A percentile compares a stretch with the other conserved stretches of the same genome.
phyloP scores from a whole-genome alignment of 106 monocot genomes.

The Vanilla planifolia region DNA sequence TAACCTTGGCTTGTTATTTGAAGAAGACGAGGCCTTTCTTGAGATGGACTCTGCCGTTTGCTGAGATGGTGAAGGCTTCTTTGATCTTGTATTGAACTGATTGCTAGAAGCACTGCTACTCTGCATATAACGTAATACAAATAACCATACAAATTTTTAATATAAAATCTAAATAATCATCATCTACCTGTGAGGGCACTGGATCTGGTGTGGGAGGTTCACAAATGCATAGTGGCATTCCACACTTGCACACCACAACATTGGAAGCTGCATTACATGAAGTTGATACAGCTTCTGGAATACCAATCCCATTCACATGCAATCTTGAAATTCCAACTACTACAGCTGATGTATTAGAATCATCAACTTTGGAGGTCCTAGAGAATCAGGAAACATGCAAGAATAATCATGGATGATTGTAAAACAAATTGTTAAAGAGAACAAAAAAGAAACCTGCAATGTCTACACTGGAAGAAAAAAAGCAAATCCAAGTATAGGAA shows the following conservation, averaged over 20 bases:
- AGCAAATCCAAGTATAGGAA: background rate
- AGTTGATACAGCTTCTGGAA: constrained; percentile 19
- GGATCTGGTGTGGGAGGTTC: constrained; percentile 50
- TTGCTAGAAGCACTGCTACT: constrained; percentile 16
- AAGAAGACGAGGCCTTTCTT: constrained; percentile 36
- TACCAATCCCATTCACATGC: constrained; percentile 23
- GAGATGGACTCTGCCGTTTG: constrained; percentile 6
- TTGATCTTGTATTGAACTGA: constrained; percentile 57
- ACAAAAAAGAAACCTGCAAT: background rate
- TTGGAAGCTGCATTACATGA: constrained; percentile 1
- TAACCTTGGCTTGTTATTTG: constrained; percentile 66
- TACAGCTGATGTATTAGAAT: constrained; percentile 21
- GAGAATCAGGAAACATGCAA: constrained; percentile 10
- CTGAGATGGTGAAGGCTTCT: constrained; percentile 24
- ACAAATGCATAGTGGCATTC: constrained; percentile 99
- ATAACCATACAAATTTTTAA: background rate
- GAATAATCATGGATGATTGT: background rate
- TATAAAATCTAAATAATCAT: constrained; percentile 5
- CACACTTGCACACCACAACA: constrained; percentile 72
- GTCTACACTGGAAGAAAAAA: background rate
- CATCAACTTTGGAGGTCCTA: constrained; percentile 32
- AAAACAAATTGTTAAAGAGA: background rate
- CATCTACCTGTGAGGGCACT: constrained; percentile 21
- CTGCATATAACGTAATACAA: constrained; percentile 12
- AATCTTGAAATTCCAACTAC: constrained; percentile 55